Conservation (phyloP, 805 yeast genomes). For the Candida yuanshanica region DNA sequence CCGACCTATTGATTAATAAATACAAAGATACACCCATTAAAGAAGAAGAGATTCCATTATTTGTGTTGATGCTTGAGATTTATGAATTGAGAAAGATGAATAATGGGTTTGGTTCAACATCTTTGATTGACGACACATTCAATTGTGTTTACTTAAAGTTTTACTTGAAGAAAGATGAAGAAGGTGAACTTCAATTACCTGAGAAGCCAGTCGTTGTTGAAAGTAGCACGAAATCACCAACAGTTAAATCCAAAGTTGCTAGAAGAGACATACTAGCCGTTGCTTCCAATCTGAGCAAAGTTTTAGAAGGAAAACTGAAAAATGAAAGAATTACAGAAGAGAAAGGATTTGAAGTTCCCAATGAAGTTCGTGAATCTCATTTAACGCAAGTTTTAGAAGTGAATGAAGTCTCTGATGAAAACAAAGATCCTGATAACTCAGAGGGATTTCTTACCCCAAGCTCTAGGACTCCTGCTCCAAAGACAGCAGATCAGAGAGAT, state of each 20-base stretch:
- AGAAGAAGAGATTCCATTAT: conserved; percentile 30
- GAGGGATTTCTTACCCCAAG: not conserved
- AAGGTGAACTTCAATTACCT: not conserved
- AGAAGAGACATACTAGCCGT: conserved; percentile 40
- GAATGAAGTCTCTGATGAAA: not conserved
- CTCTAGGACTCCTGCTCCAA: not conserved
- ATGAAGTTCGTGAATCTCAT: conserved; percentile 7
- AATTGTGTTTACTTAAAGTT: conserved; percentile 54
- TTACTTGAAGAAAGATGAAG: conserved; percentile 22
- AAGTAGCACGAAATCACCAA: conserved; percentile 2
- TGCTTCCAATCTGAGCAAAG: conserved; percentile 18
- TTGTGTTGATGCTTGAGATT: conserved; percentile 44
- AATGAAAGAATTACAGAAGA: conserved; percentile 10
- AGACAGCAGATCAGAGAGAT: not conserved
- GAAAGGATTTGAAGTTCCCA: conserved; percentile 5
- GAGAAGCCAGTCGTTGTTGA: not conserved
- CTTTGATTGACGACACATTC: conserved; percentile 66
- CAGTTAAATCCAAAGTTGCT: conserved; percentile 39
- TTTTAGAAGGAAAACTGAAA: conserved; percentile 14
- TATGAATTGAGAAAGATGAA: conserved; percentile 65
- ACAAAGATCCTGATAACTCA: not conserved
- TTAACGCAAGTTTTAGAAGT: not conserved
- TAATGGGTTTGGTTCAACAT: conserved; percentile 77
- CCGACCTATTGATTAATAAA: conserved; percentile 27
- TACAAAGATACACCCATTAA: conserved; percentile 30